Conservation (phyloP, 495 filamentous ascomycete genomes). For the Umbilicaria muhlenbergii region DNA sequence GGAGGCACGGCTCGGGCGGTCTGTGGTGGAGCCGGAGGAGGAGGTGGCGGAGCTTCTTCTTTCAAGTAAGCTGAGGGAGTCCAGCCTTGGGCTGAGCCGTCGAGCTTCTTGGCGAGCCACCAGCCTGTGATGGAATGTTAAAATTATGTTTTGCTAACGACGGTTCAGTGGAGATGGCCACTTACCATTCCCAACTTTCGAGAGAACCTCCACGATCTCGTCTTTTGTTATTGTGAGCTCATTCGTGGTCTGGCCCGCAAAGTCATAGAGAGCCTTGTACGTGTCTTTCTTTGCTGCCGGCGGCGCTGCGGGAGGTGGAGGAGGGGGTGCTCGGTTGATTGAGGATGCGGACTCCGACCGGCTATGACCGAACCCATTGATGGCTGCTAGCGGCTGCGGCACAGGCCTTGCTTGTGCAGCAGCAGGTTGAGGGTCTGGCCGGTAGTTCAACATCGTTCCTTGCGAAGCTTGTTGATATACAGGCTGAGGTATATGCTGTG, state of each 20-base stretch:
- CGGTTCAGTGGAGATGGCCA: slow-evolving; percentile 1
- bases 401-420: slow-evolving; percentile 23
- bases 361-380: slow-evolving; percentile 29
- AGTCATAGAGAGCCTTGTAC: slow-evolving; percentile 77
- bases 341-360: slow-evolving; percentile 38
- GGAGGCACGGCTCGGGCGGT: slow-evolving; percentile 31
- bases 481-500: slow-evolving; percentile 15
- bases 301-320: slow-evolving; percentile 51
- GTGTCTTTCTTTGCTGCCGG: slow-evolving; percentile 56
- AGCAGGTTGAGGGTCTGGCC: slow-evolving; percentile 27
- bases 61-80: slow-evolving; percentile 85
- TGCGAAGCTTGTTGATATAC: slow-evolving; percentile 21
- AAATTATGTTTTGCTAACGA: too few relatives aligned
- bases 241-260: slow-evolving; percentile 58
- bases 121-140: slow-evolving; percentile 43
- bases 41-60: slow-evolving; percentile 41
- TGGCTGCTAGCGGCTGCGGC: slow-evolving; percentile 32
- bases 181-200: slow-evolving; percentile 85
- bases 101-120: slow-evolving; percentile 72
- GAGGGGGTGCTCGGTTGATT: slow-evolving; percentile 41
- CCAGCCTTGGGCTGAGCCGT: slow-evolving; percentile 64
- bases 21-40: slow-evolving; percentile 42
- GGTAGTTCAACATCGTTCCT: too few relatives aligned
- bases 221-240: slow-evolving; percentile 64
- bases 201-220: slow-evolving; percentile 69